These are phyloP conservation scores for Pythium monospermum DNA, from an alignment of 352 stramenopile species.

Conservation along the genomic window DNA sequence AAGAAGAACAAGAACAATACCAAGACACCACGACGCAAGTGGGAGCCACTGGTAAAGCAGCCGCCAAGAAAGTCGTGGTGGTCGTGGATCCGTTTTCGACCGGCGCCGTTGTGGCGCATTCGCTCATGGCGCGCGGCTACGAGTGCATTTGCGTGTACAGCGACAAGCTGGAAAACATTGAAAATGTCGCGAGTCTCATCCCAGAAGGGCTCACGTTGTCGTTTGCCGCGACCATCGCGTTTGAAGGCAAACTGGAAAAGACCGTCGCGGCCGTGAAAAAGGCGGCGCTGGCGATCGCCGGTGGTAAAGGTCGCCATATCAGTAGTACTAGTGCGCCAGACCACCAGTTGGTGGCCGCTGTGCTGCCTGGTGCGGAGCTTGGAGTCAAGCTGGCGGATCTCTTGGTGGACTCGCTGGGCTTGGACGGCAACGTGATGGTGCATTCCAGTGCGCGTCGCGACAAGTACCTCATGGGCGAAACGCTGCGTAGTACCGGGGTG, in stretches of 20 bases:
- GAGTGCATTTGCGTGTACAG: slow-evolving; percentile 88
- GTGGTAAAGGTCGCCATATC: no score
- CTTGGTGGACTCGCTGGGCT: slow-evolving; percentile 78
- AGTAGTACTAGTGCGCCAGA: no score
- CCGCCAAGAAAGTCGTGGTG: slow-evolving; percentile 85
- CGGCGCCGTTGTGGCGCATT: slow-evolving; percentile 91
- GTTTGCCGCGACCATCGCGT: slow-evolving; percentile 76
- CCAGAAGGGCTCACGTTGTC: slow-evolving; percentile 69
- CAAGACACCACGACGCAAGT: no score
- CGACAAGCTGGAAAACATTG: slow-evolving; percentile 77
- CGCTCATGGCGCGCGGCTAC: slow-evolving; percentile 87
- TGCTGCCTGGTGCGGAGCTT: slow-evolving; percentile 90
- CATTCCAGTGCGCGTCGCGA: slow-evolving; percentile 62
- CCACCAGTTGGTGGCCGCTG: slow-evolving; percentile 55
- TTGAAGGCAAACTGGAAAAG: slow-evolving; percentile 39
- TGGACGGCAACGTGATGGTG: slow-evolving; percentile 81
- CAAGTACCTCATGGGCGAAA: slow-evolving; percentile 89
- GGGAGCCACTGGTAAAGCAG: no score
- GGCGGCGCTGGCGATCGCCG: slow-evolving; percentile 27
- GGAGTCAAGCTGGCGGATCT: slow-evolving; percentile 90
- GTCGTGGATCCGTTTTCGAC: slow-evolving; percentile 96
- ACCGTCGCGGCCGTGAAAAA: slow-evolving; percentile 47
- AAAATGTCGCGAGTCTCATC: slow-evolving; percentile 71
- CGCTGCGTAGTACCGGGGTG: slow-evolving; percentile 67
- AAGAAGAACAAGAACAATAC: not conserved